Percentiles rank a stretch among this genome's conserved stretches.
Conservation (phyloP, 352 stramenopile species). For the Globisporangium solare region DNA sequence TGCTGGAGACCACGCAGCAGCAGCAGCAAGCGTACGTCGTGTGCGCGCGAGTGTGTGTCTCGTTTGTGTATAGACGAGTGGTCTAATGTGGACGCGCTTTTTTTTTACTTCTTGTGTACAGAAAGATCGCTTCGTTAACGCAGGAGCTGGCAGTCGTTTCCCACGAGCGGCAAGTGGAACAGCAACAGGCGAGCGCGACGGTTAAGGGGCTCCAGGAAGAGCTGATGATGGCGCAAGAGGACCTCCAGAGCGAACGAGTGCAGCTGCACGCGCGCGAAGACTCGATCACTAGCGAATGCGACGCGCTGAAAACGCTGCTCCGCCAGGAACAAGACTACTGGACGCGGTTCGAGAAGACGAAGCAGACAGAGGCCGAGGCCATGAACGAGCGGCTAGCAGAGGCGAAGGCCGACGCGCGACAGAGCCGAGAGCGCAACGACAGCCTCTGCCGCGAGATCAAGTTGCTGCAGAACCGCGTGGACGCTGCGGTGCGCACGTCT, state of each 20-base stretch:
- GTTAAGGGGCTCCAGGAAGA: slow-evolving; percentile 20
- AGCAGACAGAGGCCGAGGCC: slow-evolving; percentile 26
- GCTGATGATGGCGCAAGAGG: slow-evolving; percentile 15
- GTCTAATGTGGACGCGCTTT: neutral
- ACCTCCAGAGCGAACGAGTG: slow-evolving; percentile 10
- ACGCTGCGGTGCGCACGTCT: slow-evolving; percentile 39
- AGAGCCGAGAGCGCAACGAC: slow-evolving; percentile 31
- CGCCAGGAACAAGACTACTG: slow-evolving; percentile 53
- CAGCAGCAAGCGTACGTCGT: slow-evolving; percentile 17
- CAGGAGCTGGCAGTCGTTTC: slow-evolving; percentile 17
- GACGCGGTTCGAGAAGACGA: slow-evolving; percentile 20
- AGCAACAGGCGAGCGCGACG: slow-evolving; percentile 7
- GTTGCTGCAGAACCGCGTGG: slow-evolving; percentile 41
- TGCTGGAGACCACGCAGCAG: slow-evolving; percentile 20
- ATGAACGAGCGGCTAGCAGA: slow-evolving; percentile 25
- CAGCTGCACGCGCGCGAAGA: slow-evolving; percentile 19
- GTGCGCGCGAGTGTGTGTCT: neutral
- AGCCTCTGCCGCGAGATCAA: slow-evolving; percentile 34
- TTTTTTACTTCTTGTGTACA: neutral
- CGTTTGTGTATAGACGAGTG: neutral
- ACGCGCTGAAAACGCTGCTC: slow-evolving; percentile 31
- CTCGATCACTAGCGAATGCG: slow-evolving; percentile 25
- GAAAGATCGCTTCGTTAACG: slow-evolving; percentile 11
- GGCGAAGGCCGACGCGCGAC: slow-evolving; percentile 22
- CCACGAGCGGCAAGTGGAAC: slow-evolving; percentile 12